Percentiles rank a stretch among this genome's conserved stretches.
phyloP scores from a whole-genome alignment of 2,329 filamentous ascomycete species.

The Pseudogymnoascus sp. region DNA sequence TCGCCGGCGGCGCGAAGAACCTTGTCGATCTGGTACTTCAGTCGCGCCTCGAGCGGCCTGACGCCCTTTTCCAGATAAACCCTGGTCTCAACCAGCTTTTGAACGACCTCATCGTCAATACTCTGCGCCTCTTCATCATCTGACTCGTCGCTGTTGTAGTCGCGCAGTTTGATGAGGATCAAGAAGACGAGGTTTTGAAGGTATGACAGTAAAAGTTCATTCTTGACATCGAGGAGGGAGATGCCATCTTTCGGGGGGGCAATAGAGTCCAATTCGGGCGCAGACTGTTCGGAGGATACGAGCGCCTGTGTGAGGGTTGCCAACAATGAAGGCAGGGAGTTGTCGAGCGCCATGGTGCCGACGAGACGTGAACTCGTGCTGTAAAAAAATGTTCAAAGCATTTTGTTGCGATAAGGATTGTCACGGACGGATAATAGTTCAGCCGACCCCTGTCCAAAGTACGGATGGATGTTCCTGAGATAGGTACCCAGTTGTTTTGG shows the following conservation, averaged over 20 bases:
- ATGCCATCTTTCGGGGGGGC: constrained; percentile 79
- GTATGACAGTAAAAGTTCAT: constrained; percentile 93
- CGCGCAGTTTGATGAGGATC: constrained; percentile 72
- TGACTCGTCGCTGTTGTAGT: constrained; percentile 31
- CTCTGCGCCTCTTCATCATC: constrained; percentile 35
- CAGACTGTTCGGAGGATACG: constrained; percentile 58
- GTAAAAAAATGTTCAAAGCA: constrained; percentile 11
- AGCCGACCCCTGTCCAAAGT: neutral
- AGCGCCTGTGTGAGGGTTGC: constrained; percentile 47
- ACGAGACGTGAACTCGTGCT: constrained; percentile 9
- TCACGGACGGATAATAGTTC: neutral
- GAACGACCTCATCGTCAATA: constrained; percentile 62
- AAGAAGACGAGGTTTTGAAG: constrained; percentile 89
- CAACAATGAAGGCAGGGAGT: constrained; percentile 44
- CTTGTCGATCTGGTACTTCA: constrained; percentile 95
- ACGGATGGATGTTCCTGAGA: constrained; percentile 2
- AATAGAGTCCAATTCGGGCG: constrained; percentile 55
- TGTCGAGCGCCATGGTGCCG: constrained; percentile 41
- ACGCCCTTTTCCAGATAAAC: constrained; percentile 91
- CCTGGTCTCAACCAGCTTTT: constrained; percentile 85
- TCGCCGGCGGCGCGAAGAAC: constrained; percentile 83
- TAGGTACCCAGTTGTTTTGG: constrained; percentile 7
- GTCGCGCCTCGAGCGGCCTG: constrained; percentile 76
- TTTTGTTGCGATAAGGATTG: constrained; percentile 10
- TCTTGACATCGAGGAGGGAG: constrained; percentile 91